Evolutionary conservation across 2,329 filamentous ascomycete genomes (phyloP).

Genomic region (Chaetomiaceae sp.): DNA sequence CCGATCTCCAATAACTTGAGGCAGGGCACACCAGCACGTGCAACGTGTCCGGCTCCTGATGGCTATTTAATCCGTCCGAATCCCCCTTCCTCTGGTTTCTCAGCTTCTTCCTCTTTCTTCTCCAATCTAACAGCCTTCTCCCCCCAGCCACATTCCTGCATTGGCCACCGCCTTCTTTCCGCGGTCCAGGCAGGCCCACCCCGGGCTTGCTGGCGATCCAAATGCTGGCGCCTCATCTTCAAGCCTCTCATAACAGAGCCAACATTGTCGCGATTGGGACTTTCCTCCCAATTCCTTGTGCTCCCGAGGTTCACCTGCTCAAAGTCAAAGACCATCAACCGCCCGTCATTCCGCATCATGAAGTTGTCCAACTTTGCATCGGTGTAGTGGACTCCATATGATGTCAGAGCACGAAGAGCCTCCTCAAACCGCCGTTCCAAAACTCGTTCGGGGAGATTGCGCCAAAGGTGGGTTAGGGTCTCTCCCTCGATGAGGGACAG

Average conservation of each 20-base stretch:
- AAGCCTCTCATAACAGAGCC: no score
- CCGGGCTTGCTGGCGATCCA: no score
- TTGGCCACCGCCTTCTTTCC: background rate
- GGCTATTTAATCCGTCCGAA: slow-evolving; percentile 1
- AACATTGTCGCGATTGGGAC: no score
- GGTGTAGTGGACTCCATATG: slow-evolving; percentile 3
- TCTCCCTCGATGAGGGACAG: background rate
- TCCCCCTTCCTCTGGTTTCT: background rate
- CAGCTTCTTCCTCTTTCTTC: background rate
- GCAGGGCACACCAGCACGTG: background rate
- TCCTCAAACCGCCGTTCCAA: background rate
- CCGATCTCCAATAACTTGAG: slow-evolving; percentile 2
- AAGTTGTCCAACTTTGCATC: no score
- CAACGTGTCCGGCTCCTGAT: background rate
- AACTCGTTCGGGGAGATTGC: slow-evolving; percentile 1
- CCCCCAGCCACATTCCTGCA: background rate
- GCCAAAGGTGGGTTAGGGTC: background rate
- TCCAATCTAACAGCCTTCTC: background rate
- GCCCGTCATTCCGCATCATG: no score
- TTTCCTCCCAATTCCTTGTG: no score
- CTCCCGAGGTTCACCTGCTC: no score
- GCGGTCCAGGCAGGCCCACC: no score
- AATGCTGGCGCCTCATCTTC: no score
- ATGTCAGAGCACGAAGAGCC: slow-evolving; percentile 1
- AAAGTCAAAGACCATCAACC: no score